Conservation (phyloP, 345 rosid genomes). For the Adansonia digitata region DNA sequence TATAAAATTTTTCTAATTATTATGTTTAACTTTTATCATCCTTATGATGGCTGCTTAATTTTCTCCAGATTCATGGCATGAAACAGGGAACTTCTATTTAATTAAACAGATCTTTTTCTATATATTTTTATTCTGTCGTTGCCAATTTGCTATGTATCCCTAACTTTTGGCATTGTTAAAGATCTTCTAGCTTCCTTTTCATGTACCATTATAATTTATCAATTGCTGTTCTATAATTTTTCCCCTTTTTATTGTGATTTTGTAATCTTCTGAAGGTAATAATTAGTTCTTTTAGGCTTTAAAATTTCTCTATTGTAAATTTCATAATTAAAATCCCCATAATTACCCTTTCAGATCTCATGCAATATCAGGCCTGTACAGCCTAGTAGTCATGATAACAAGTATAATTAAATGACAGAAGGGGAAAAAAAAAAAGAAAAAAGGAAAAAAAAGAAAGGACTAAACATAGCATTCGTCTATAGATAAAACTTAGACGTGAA, state of each 20-base stretch:
- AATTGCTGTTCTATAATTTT: slow-evolving; percentile 20
- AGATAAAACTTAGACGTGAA: slow-evolving; percentile 12
- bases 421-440: no score
- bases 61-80: neutral
- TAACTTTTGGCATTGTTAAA: slow-evolving; percentile 15
- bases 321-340: slow-evolving; percentile 6
- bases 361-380: slow-evolving; percentile 23
- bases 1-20: neutral
- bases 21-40: slow-evolving; percentile 5
- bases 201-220: slow-evolving; percentile 30
- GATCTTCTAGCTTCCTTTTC: slow-evolving; percentile 17
- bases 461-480: slow-evolving; percentile 26
- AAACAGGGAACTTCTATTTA: neutral
- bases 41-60: slow-evolving; percentile 8
- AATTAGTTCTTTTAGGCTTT: slow-evolving; percentile 36
- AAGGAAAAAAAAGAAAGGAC: neutral
- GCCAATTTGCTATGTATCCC: neutral
- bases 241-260: slow-evolving; percentile 18
- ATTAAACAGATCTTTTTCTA: neutral
- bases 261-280: slow-evolving; percentile 31
- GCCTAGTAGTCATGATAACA: slow-evolving; percentile 23
- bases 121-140: neutral
- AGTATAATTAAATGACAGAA: slow-evolving; percentile 13
- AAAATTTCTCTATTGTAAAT: neutral
- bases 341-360: slow-evolving; percentile 21